phyloP scores from a whole-genome alignment of 257 asterid genomes.

The Solanum paucissectum region DNA sequence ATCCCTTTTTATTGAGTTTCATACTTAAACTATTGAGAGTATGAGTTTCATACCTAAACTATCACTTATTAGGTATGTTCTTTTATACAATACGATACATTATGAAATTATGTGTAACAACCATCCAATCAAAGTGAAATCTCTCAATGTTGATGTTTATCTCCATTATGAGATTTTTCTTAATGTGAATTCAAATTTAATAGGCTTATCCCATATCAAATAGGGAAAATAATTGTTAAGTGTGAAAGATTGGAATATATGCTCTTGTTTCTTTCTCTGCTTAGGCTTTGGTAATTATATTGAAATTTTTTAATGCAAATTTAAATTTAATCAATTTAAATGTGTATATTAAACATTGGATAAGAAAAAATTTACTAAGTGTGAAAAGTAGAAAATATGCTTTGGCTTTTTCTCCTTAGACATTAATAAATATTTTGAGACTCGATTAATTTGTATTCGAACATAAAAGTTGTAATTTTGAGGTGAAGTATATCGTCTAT shows the following conservation, averaged over 20 bases:
- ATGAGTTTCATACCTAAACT: too few species aligned
- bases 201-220: rapidly evolving
- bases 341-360: not conserved
- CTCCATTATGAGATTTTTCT: not conserved
- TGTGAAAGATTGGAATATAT: not conserved
- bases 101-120: too few species aligned
- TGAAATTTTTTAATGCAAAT: too few species aligned
- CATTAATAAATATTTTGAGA: not conserved
- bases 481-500: not conserved
- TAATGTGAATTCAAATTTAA: not conserved
- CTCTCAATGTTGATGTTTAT: too few species aligned
- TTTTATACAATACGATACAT: too few species aligned
- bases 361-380: not conserved
- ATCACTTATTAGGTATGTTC: too few species aligned
- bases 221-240: not conserved
- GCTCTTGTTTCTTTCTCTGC: not conserved
- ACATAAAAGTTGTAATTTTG: not conserved
- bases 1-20: too few species aligned
- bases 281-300: not conserved
- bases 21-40: too few species aligned
- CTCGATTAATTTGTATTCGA: not conserved
- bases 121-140: not conserved
- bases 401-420: not conserved
- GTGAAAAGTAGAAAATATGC: not conserved
- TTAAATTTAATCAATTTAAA: too few species aligned